Evolutionary conservation across 495 filamentous ascomycete genomes (phyloP).

Genomic region (Pseudotulostoma volvatum): DNA sequence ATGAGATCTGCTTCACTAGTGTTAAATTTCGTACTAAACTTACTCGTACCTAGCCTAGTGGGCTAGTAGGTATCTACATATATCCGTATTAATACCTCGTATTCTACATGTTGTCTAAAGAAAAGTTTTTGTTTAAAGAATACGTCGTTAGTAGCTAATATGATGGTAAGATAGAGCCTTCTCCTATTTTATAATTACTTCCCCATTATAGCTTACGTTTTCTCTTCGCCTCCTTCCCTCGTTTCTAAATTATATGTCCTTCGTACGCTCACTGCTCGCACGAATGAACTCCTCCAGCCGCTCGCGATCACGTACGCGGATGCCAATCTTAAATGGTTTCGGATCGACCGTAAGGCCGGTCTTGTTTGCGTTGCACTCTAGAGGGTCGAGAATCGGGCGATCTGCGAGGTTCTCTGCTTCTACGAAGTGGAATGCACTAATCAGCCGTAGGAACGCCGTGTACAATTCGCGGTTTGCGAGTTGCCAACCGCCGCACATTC

Average conservation of each 20-base stretch:
- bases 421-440: conserved; percentile 45
- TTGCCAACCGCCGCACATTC: conserved; percentile 59
- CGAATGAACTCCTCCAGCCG: conserved; percentile 33
- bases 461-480: conserved; percentile 52
- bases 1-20: too few species aligned
- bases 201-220: too few species aligned
- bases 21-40: too few species aligned
- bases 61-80: too few species aligned
- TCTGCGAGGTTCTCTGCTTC: conserved; percentile 24
- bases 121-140: too few species aligned
- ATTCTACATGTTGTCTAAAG: too few species aligned
- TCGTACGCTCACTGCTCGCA: conserved; percentile 42
- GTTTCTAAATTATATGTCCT: conserved; percentile 29
- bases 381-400: conserved; percentile 38
- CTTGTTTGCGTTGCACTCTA: conserved; percentile 45
- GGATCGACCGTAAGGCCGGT: conserved; percentile 55
- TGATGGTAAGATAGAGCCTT: too few species aligned
- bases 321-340: conserved; percentile 48
- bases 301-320: conserved; percentile 29
- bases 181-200: too few species aligned
- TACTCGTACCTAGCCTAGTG: too few species aligned
- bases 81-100: too few species aligned
- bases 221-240: too few species aligned
- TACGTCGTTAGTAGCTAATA: too few species aligned
- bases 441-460: conserved; percentile 50